Percentiles rank a stretch among this genome's conserved stretches.
phyloP scores from a whole-genome alignment of 257 asterid genomes.

The Nicotiana sylvestris region DNA sequence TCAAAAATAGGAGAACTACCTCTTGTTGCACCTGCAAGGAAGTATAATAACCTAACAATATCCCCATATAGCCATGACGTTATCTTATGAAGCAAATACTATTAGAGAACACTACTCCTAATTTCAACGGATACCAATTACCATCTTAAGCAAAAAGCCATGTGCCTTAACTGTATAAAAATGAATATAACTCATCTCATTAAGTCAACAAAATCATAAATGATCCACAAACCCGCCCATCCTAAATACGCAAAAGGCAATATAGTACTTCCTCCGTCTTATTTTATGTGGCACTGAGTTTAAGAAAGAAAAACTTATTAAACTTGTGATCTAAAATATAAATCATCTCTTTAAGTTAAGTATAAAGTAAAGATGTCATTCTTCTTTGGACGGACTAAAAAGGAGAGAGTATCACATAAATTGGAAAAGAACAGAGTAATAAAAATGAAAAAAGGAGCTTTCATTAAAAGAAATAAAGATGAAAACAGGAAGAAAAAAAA shows the following conservation, averaged over 20 bases:
- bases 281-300: not conserved
- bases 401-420: too few species aligned
- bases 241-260: constrained; percentile 16
- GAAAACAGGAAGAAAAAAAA: not conserved
- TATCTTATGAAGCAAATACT: not conserved
- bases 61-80: not conserved
- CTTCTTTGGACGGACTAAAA: too few species aligned
- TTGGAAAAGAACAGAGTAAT: too few species aligned
- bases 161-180: not conserved
- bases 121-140: not conserved
- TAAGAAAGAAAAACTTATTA: not conserved
- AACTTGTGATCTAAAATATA: not conserved
- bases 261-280: constrained; percentile 15
- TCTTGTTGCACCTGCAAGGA: constrained; percentile 38
- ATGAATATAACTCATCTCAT: constrained; percentile 15
- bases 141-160: not conserved
- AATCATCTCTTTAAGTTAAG: too few species aligned
- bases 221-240: constrained; percentile 27
- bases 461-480: too few species aligned
- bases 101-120: not conserved
- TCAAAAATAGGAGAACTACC: constrained; percentile 52
- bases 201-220: constrained; percentile 20
- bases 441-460: too few species aligned
- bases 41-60: not conserved
- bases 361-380: too few species aligned